These are phyloP conservation scores for Tetrapisispora iriomotensis DNA, from an alignment of 805 yeast species.

Conservation along the genomic window DNA sequence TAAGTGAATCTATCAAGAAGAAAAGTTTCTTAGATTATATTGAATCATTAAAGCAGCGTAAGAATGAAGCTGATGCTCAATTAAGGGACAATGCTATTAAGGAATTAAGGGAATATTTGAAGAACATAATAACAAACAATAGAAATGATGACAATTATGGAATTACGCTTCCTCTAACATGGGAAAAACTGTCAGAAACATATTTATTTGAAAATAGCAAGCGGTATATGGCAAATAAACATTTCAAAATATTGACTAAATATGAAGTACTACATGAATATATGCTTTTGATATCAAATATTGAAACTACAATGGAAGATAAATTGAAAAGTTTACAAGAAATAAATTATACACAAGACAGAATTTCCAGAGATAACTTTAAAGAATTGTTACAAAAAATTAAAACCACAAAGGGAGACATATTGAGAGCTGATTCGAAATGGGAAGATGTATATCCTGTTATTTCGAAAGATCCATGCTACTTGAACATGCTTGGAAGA, in stretches of 20 bases:
- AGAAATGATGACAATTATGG: background rate
- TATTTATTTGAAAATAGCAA: constrained; percentile 34
- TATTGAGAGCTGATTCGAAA: constrained; percentile 40
- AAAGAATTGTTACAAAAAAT: constrained; percentile 32
- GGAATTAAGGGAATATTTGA: constrained; percentile 45
- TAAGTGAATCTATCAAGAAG: constrained; percentile 48
- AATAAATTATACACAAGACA: constrained; percentile 44
- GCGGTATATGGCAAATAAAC: constrained; percentile 51
- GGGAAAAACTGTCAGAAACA: constrained; percentile 17
- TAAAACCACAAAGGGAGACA: background rate
- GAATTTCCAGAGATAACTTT: constrained; percentile 57
- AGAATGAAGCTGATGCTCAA: constrained; percentile 17
- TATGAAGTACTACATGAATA: constrained; percentile 48
- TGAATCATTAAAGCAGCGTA: constrained; percentile 27
- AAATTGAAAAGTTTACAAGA: constrained; percentile 23
- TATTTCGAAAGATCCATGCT: constrained; percentile 47
- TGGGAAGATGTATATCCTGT: constrained; percentile 49
- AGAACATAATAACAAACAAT: constrained; percentile 23
- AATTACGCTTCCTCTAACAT: constrained; percentile 10
- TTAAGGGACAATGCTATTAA: constrained; percentile 39
- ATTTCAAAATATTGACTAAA: constrained; percentile 41
- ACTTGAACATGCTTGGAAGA: constrained; percentile 56
- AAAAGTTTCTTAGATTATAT: constrained; percentile 46
- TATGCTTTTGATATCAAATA: constrained; percentile 21
- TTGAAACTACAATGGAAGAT: constrained; percentile 18